Conservation (phyloP, 2,329 filamentous ascomycete species). For the Trichoderma atrobrunneum region DNA sequence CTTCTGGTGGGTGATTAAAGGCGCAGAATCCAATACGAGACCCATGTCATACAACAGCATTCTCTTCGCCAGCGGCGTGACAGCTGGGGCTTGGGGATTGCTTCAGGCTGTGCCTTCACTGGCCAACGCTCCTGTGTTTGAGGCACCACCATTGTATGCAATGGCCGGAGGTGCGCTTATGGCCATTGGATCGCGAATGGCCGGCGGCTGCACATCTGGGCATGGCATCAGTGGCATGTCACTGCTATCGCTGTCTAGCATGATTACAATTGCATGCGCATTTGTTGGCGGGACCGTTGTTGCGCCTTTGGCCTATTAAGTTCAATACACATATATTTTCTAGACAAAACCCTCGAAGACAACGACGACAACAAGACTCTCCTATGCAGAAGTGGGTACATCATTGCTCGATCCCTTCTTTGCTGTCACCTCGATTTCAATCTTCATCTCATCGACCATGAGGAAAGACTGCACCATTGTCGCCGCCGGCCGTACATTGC, state of each 20-base stretch:
- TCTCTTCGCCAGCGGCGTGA: constrained; percentile 52
- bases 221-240: constrained; percentile 67
- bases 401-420: constrained; percentile 29
- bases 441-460: constrained; percentile 49
- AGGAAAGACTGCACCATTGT: constrained; percentile 52
- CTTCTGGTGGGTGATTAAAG: constrained; percentile 44
- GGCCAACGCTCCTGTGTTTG: constrained; percentile 25
- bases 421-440: constrained; percentile 45
- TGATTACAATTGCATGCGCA: constrained; percentile 57
- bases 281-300: constrained; percentile 50
- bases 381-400: neutral
- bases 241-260: constrained; percentile 59
- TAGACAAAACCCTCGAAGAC: neutral
- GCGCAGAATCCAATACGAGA: constrained; percentile 26
- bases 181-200: constrained; percentile 59
- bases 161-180: constrained; percentile 55
- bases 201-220: constrained; percentile 65
- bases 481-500: constrained; percentile 49
- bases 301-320: constrained; percentile 29
- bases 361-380: neutral
- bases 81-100: constrained; percentile 44
- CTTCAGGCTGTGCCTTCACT: constrained; percentile 34
- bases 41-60: constrained; percentile 43
- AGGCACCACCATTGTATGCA: constrained; percentile 40
- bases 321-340: neutral